Evolutionary conservation across 2,329 filamentous ascomycete species (phyloP).

Genomic region (Fusarium miscanthi): DNA sequence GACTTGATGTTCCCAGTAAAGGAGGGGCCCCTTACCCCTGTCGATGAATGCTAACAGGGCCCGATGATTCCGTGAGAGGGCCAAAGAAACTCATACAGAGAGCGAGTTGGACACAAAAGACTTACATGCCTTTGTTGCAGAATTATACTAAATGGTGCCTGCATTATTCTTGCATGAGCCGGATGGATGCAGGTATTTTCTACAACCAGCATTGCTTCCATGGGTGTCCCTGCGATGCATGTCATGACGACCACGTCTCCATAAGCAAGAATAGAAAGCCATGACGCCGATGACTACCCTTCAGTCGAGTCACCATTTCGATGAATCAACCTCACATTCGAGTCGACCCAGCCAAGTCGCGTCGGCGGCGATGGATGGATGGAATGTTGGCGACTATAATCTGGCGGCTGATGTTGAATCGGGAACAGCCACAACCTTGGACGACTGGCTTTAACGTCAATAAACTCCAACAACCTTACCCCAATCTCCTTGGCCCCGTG

Average conservation of each 20-base stretch:
- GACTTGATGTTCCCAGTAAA: slow-evolving; percentile 32
- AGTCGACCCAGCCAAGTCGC: not conserved
- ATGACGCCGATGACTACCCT: slow-evolving; percentile 31
- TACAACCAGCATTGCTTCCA: slow-evolving; percentile 26
- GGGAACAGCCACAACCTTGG: slow-evolving; percentile 9
- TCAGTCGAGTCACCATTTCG: slow-evolving; percentile 25
- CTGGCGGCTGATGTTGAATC: slow-evolving; percentile 33
- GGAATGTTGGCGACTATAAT: slow-evolving; percentile 34
- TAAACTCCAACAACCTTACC: slow-evolving; percentile 30
- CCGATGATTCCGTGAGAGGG: slow-evolving; percentile 24
- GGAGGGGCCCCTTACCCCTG: slow-evolving; percentile 29
- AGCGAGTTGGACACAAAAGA: slow-evolving; percentile 27
- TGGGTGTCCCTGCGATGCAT: slow-evolving; percentile 35
- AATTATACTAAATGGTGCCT: slow-evolving; percentile 7
- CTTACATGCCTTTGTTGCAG: slow-evolving; percentile 1
- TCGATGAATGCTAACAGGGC: slow-evolving; percentile 22
- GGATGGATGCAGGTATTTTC: slow-evolving; percentile 15
- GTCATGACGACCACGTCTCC: slow-evolving; percentile 42
- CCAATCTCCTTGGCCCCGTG: slow-evolving; percentile 43
- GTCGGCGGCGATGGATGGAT: slow-evolving; percentile 12
- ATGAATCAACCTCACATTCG: slow-evolving; percentile 17
- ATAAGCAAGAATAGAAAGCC: slow-evolving; percentile 10
- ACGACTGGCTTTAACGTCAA: slow-evolving; percentile 17
- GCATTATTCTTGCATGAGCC: slow-evolving; percentile 28
- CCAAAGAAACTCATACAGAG: slow-evolving; percentile 20